Evolutionary conservation across 2,329 filamentous ascomycete genomes (phyloP).

Genomic region (Esteya vermicola): DNA sequence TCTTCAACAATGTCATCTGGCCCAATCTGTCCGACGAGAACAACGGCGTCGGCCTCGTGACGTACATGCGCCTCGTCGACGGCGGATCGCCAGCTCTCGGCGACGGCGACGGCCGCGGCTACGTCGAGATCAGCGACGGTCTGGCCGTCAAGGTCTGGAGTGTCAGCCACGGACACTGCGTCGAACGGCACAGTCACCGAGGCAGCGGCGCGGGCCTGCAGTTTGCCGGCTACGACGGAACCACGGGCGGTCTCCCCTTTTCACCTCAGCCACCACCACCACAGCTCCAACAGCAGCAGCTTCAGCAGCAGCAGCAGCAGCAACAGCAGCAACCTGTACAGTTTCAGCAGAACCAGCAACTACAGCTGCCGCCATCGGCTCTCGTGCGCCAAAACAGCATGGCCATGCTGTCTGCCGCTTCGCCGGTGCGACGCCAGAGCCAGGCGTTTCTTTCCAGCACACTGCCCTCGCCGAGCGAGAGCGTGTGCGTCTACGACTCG

Average conservation of each 20-base stretch:
- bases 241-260: conserved; percentile 13
- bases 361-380: not conserved
- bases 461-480: conserved; percentile 22
- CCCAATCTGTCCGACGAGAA: conserved; percentile 95
- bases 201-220: conserved; percentile 35
- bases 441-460: not conserved
- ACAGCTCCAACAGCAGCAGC: conserved; percentile 9
- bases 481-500: conserved; percentile 64
- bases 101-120: conserved; percentile 65
- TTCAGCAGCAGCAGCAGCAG: no score
- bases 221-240: conserved; percentile 34
- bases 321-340: conserved; percentile 8
- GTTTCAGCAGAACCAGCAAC: not conserved
- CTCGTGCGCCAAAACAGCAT: conserved; percentile 9
- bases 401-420: conserved; percentile 2
- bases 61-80: conserved; percentile 76
- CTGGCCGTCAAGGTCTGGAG: conserved; percentile 79
- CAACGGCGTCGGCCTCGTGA: conserved; percentile 81
- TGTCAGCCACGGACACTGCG: conserved; percentile 82
- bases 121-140: conserved; percentile 77
- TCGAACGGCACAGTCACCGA: conserved; percentile 55
- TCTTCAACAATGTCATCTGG: conserved; percentile 98
- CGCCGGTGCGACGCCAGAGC: conserved; percentile 1
- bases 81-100: conserved; percentile 77
- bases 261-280: not conserved